phyloP scores from a whole-genome alignment of 2,329 filamentous ascomycete species.

The Hypoxylon sp. region DNA sequence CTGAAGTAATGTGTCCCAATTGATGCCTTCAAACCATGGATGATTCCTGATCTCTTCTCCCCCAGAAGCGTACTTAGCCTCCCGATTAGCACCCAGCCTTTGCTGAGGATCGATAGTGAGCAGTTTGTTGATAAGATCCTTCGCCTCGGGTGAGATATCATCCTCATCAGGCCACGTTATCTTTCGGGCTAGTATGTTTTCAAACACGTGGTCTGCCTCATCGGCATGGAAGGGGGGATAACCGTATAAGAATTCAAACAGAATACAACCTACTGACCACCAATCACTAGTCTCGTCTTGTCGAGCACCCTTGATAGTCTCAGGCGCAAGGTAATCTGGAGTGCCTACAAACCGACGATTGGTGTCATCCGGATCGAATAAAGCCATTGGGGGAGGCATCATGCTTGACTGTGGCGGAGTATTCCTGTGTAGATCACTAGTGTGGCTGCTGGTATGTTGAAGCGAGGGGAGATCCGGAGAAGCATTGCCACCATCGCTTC shows the following conservation, averaged over 20 bases:
- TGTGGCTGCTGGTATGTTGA: constrained; percentile 59
- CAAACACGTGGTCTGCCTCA: constrained; percentile 92
- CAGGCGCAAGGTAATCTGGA: constrained; percentile 94
- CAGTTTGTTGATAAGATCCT: constrained; percentile 92
- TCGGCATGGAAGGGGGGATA: constrained; percentile 91
- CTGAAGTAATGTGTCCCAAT: constrained; percentile 91
- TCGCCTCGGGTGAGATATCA: constrained; percentile 83
- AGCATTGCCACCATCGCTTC: constrained; percentile 69
- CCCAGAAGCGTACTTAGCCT: constrained; percentile 82
- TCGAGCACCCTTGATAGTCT: constrained; percentile 93
- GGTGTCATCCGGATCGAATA: constrained; percentile 95
- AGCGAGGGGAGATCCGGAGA: constrained; percentile 80
- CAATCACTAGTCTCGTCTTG: constrained; percentile 99
- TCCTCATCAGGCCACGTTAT: constrained; percentile 95
- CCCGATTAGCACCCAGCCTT: constrained; percentile 84
- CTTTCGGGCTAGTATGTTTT: constrained; percentile 89
- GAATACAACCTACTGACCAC: constrained; percentile 99
- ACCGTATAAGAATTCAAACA: constrained; percentile 95
- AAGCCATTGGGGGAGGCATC: constrained; percentile 90
- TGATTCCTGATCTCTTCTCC: constrained; percentile 92
- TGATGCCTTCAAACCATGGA: constrained; percentile 85
- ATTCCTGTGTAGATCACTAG: constrained; percentile 62
- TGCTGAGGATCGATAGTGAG: constrained; percentile 85
- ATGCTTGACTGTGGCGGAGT: constrained; percentile 72
- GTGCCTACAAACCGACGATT: constrained; percentile 95